Percentiles rank a stretch among this genome's conserved stretches.
These are phyloP conservation scores for Hymenoscyphus repandus DNA, from an alignment of 2,329 filamentous ascomycete species.

Conservation along the genomic window DNA sequence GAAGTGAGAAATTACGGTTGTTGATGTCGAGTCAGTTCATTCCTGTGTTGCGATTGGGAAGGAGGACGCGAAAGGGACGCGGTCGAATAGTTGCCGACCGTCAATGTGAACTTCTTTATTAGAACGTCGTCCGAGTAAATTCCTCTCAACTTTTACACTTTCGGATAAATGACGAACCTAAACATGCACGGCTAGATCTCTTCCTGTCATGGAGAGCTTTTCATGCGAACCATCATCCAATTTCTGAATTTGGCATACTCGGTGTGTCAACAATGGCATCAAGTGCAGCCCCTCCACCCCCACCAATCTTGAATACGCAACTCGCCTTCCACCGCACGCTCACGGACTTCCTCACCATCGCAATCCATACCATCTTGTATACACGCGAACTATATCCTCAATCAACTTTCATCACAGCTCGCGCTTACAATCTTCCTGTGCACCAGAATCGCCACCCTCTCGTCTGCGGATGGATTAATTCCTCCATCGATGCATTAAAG, in stretches of 20 bases:
- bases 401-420: constrained; percentile 59
- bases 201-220: too few species aligned
- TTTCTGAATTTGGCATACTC: neutral
- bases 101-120: too few species aligned
- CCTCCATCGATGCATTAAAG: constrained; percentile 57
- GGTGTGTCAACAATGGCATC: constrained; percentile 1
- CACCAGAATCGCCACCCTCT: constrained; percentile 64
- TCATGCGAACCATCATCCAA: neutral
- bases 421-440: constrained; percentile 67
- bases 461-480: constrained; percentile 65
- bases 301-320: constrained; percentile 37
- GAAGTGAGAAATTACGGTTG: too few species aligned
- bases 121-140: too few species aligned
- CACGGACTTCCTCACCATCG: constrained; percentile 61
- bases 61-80: too few species aligned
- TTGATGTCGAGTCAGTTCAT: too few species aligned
- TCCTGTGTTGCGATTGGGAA: too few species aligned
- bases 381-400: constrained; percentile 61
- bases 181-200: too few species aligned
- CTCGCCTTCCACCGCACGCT: constrained; percentile 50
- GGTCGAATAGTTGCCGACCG: too few species aligned
- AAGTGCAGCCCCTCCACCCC: constrained; percentile 10
- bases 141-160: too few species aligned
- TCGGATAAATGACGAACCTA: too few species aligned
- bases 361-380: constrained; percentile 66